These are phyloP conservation scores for Alternaria arborescens DNA, from an alignment of 2,329 filamentous ascomycete genomes.

Conservation along the genomic window DNA sequence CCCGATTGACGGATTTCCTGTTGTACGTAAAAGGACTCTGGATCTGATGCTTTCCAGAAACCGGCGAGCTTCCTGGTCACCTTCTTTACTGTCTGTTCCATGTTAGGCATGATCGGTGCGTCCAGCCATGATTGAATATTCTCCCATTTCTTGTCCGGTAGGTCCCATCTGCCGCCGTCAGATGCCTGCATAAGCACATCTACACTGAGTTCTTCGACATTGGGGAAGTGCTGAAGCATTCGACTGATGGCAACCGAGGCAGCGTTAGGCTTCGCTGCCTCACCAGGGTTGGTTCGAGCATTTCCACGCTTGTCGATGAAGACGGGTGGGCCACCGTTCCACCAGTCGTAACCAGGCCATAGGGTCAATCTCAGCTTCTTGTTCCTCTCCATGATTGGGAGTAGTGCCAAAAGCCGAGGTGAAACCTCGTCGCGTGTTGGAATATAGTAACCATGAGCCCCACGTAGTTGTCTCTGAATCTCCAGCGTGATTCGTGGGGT, in stretches of 20 bases:
- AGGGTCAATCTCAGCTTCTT: conserved; percentile 35
- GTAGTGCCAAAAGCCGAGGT: conserved; percentile 37
- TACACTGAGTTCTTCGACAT: conserved; percentile 36
- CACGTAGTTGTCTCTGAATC: conserved; percentile 25
- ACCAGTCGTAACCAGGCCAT: conserved; percentile 42
- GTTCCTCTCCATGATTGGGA: conserved; percentile 28
- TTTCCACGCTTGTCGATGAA: conserved; percentile 11
- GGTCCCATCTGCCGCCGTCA: conserved; percentile 36
- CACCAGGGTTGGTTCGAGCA: conserved; percentile 8
- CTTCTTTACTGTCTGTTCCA: conserved; percentile 20
- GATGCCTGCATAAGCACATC: conserved; percentile 32
- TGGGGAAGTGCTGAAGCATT: conserved; percentile 34
- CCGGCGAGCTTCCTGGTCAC: conserved; percentile 29
- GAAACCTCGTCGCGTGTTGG: conserved; percentile 34
- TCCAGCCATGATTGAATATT: conserved; percentile 40
- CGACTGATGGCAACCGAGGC: conserved; percentile 30
- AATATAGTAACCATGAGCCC: conserved; percentile 28
- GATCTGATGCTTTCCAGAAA: conserved; percentile 15
- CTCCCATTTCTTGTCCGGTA: conserved; percentile 38
- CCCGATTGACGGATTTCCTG: conserved; percentile 27
- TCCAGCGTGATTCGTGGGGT: conserved; percentile 38
- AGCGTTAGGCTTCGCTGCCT: conserved; percentile 23
- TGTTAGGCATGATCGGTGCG: conserved; percentile 17
- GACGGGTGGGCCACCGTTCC: conserved; percentile 24
- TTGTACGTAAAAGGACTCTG: conserved; percentile 33